phyloP scores from a whole-genome alignment of 106 monocot genomes.

The Dioscorea alata region DNA sequence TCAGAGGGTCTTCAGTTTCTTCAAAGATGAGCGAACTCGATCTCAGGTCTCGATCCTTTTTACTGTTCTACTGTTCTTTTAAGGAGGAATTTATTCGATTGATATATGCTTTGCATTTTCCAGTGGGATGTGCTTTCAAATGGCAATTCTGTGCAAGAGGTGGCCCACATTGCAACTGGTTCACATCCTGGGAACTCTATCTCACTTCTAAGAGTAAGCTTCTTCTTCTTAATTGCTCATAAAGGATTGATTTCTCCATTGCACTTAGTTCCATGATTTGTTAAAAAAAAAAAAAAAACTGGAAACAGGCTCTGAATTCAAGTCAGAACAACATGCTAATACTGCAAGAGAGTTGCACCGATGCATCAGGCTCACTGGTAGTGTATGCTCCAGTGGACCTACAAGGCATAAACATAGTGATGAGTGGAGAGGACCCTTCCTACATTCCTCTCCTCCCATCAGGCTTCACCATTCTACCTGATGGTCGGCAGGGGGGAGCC shows the following conservation, averaged over 20 bases:
- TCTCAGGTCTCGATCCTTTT: conserved; percentile 41
- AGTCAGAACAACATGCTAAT: conserved; percentile 77
- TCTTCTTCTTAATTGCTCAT: too few species aligned
- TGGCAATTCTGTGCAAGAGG: conserved; percentile 77
- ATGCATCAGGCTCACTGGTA: conserved; percentile 61
- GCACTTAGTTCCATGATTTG: too few species aligned
- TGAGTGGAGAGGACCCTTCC: conserved; percentile 75
- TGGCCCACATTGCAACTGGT: conserved; percentile 58
- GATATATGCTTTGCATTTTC: background rate
- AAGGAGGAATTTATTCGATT: too few species aligned
- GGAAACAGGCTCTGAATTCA: conserved; percentile 39
- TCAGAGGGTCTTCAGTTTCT: conserved; percentile 78
- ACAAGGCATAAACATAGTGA: conserved; percentile 52
- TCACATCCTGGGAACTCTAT: conserved; percentile 76
- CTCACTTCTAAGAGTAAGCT: conserved; percentile 74
- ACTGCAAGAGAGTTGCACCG: conserved; percentile 93
- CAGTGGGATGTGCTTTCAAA: conserved; percentile 93
- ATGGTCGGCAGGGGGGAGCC: conserved; percentile 33
- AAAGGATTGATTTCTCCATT: too few species aligned
- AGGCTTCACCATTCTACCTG: conserved; percentile 77
- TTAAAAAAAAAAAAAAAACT: too few species aligned
- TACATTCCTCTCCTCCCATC: conserved; percentile 74
- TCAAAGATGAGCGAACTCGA: conserved; percentile 65
- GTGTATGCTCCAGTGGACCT: conserved; percentile 78
- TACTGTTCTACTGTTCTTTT: too few species aligned